Evolutionary conservation across 192 early-diverging fungal species (phyloP), one percentile per base, ranked within the genome.

Genomic region (Backusella australiensis): DNA sequence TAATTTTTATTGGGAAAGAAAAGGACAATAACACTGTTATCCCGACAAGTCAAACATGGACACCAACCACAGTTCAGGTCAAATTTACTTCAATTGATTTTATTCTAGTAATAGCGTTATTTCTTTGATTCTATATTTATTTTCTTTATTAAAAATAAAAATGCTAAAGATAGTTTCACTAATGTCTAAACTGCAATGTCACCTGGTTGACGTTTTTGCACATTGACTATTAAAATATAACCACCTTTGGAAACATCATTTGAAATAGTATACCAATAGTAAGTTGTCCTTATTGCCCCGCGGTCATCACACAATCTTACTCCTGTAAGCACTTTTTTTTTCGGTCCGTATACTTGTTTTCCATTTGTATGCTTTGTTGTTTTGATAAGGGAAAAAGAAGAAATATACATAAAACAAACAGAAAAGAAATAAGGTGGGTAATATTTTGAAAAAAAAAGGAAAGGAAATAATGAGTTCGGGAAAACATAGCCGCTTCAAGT

Each of bases 191-290:
- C 56, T 14, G 26, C 21, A 63, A 29, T 63, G 56, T 63, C 56
- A 63, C 56, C 56, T 63, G 56, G 56, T 26, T 29, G 21, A 63
- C 23, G 3, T 12, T 63, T 39, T 63, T 63, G 23, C 56, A 26
- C 56, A 5, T 29, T 26, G 23, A 29, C 14, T 26, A 29, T 26
- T 63, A 63, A 29, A 63, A 63, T 0, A 63, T 63, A 63, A 63
- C 56, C 56, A 63, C 56, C 21, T 63, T 63, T 63, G 56, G 56
- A 63, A 63, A 63, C 56, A 63, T 63, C 56, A 63, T 63, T 63
- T 29, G 26, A 63, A 23, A 9, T 19, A 63, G 8, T 14, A 29
- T 29, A 63, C 56, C 56, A 63, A 63, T 63, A 5, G 46, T 49
- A 49, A 14, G 11, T 14, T 63, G 3, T 5, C 23, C 56, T 63